A percentile compares a stretch with the other conserved stretches of the same genome.
These are phyloP conservation scores for Botrytis fabae DNA, from an alignment of 2,329 filamentous ascomycete species.

Conservation along the genomic window DNA sequence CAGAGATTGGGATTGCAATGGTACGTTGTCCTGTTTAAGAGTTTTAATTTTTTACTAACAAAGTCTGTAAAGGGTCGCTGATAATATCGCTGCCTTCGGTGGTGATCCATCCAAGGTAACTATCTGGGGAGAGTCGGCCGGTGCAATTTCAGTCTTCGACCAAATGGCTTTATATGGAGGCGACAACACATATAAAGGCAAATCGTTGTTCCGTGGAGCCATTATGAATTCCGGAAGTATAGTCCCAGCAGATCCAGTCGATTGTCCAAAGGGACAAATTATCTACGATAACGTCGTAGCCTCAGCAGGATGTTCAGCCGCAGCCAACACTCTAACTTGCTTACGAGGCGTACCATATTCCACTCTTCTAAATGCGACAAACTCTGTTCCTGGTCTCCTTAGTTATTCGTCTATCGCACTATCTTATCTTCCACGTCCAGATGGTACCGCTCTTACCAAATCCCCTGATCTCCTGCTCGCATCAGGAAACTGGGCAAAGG, in stretches of 20 bases:
- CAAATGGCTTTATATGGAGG: constrained; percentile 76
- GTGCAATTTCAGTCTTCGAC: constrained; percentile 71
- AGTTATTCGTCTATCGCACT: constrained; percentile 68
- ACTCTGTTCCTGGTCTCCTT: constrained; percentile 68
- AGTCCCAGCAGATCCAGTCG: constrained; percentile 62
- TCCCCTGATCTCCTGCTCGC: constrained; percentile 61
- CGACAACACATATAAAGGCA: constrained; percentile 71
- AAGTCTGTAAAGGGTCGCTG: constrained; percentile 50
- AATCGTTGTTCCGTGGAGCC: constrained; percentile 70
- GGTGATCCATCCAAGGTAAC: constrained; percentile 52
- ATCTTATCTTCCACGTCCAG: constrained; percentile 73
- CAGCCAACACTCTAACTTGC: constrained; percentile 61
- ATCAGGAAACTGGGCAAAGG: constrained; percentile 55
- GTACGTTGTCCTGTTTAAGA: constrained; percentile 39
- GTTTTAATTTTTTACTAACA: background rate
- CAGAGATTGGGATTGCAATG: constrained; percentile 72
- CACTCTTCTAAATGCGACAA: constrained; percentile 63
- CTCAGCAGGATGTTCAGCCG: constrained; percentile 60
- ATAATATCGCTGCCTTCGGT: constrained; percentile 76
- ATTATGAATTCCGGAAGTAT: constrained; percentile 77
- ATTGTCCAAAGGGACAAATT: constrained; percentile 63
- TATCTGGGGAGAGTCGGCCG: constrained; percentile 54
- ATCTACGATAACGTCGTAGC: constrained; percentile 63
- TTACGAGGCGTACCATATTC: constrained; percentile 62
- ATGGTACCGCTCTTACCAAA: constrained; percentile 60